These are phyloP conservation scores for Helicocarpus griseus DNA, from an alignment of 2,329 filamentous ascomycete species.

Conservation along the genomic window DNA sequence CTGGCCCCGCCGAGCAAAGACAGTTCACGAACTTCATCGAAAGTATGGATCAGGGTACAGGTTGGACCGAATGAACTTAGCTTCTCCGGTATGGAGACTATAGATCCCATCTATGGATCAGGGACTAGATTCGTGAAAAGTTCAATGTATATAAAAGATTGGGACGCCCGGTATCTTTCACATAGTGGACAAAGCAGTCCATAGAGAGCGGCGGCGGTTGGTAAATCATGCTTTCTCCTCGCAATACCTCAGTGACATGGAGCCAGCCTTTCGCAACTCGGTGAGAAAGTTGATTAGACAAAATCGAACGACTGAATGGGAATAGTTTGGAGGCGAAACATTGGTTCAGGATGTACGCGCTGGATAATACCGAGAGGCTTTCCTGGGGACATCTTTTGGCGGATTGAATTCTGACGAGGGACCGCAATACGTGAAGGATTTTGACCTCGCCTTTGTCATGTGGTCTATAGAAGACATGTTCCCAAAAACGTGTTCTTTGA, in stretches of 20 bases:
- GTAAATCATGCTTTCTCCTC: slow-evolving; percentile 5
- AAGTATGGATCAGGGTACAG: slow-evolving; percentile 6
- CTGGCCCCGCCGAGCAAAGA: not conserved
- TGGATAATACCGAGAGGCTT: slow-evolving; percentile 7
- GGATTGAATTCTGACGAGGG: slow-evolving; percentile 5
- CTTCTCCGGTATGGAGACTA: slow-evolving; percentile 2
- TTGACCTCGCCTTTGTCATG: slow-evolving; percentile 7
- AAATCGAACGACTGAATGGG: not conserved
- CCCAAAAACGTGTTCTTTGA: slow-evolving; percentile 1
- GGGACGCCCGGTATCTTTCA: not conserved
- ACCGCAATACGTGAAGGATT: slow-evolving; percentile 8
- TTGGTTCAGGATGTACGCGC: slow-evolving; percentile 7
- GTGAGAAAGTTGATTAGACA: slow-evolving; percentile 1
- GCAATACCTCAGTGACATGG: slow-evolving; percentile 5
- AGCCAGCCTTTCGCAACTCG: slow-evolving; percentile 4
- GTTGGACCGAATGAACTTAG: slow-evolving; percentile 9
- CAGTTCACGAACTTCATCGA: slow-evolving; percentile 1
- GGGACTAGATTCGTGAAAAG: slow-evolving; percentile 6
- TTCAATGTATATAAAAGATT: slow-evolving; percentile 1
- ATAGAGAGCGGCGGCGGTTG: not conserved
- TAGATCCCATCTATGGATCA: slow-evolving; percentile 6
- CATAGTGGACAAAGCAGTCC: not conserved
- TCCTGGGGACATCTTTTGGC: slow-evolving; percentile 9
- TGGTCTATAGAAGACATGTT: slow-evolving; percentile 6
- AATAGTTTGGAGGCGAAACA: slow-evolving; percentile 3